A percentile compares a stretch with the other conserved stretches of the same genome.
Conservation (phyloP, 1,284 basidiomycete species). For the Trichosporon ovoides region DNA sequence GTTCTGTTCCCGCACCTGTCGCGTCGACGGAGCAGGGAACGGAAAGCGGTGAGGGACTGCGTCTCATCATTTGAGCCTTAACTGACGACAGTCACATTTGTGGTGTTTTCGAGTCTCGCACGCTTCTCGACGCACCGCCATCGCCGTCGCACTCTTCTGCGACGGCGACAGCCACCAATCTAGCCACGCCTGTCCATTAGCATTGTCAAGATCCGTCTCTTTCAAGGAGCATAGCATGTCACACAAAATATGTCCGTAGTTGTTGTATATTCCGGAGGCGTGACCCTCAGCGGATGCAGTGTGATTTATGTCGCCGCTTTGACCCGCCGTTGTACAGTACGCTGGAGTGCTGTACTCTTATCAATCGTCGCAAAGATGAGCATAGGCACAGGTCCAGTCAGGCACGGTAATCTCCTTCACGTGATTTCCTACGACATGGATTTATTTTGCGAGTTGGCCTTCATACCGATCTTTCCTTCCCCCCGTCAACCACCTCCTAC, state of each 20-base stretch:
- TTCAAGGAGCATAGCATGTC: neutral
- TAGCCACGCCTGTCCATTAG: neutral
- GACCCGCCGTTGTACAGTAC: too few species aligned
- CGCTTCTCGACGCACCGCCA: constrained; percentile 13
- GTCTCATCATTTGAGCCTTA: neutral
- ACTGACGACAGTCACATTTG: constrained; percentile 30
- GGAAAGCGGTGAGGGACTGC: constrained; percentile 32
- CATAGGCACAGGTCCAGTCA: neutral
- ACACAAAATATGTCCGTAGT: neutral
- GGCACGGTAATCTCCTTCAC: neutral
- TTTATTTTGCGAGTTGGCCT: neutral
- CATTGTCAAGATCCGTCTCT: neutral
- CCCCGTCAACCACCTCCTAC: constrained; percentile 4
- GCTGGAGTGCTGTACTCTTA: too few species aligned
- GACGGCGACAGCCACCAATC: neutral
- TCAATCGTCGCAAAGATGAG: too few species aligned
- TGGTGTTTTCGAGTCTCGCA: constrained; percentile 31
- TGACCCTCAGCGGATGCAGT: too few species aligned
- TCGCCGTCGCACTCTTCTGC: neutral
- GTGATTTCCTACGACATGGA: neutral
- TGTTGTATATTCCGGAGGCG: neutral
- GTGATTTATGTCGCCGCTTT: too few species aligned
- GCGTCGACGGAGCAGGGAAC: constrained; percentile 40
- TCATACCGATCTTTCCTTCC: neutral
- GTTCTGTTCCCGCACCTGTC: constrained; percentile 41